Percentiles rank a stretch among this genome's conserved stretches.
phyloP scores from a whole-genome alignment of 2,329 filamentous ascomycete species.

The Fusarium praegraminearum region DNA sequence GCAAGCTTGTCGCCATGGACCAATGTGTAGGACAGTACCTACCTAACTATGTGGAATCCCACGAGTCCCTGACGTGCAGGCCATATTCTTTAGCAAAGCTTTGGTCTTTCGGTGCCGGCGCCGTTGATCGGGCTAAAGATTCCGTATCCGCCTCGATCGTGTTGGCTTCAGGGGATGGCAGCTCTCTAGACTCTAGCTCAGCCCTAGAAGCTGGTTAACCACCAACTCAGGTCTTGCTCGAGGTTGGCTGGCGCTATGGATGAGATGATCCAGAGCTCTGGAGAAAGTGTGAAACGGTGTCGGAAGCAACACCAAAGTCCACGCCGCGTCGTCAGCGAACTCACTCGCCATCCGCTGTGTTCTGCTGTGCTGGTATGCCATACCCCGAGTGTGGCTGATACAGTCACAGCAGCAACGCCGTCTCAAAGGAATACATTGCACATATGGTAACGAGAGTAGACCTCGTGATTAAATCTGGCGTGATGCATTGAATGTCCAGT shows the following conservation, averaged over 20 bases:
- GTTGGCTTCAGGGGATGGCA: conserved; percentile 40
- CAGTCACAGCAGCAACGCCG: neutral
- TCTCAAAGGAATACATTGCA: neutral
- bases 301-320: conserved; percentile 24
- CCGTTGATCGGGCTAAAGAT: conserved; percentile 39
- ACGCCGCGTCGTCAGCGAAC: conserved; percentile 28
- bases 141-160: conserved; percentile 36
- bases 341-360: conserved; percentile 6
- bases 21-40: conserved; percentile 30
- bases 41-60: conserved; percentile 37
- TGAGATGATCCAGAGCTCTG: conserved; percentile 38
- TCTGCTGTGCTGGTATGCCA: conserved; percentile 4
- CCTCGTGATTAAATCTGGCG: conserved; percentile 26
- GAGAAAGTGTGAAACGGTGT: conserved; percentile 39
- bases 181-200: conserved; percentile 36
- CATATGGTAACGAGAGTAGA: neutral
- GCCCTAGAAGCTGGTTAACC: conserved; percentile 45
- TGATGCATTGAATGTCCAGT: conserved; percentile 13
- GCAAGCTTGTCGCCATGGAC: conserved; percentile 38
- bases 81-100: conserved; percentile 31
- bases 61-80: conserved; percentile 46
- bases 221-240: conserved; percentile 23
- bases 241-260: conserved; percentile 40
- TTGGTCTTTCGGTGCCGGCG: conserved; percentile 34
- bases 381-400: conserved; percentile 30